A percentile compares a stretch with the other conserved stretches of the same genome.
phyloP scores from a whole-genome alignment of 768 basidiomycete genomes.

The Hericium alpestre region DNA sequence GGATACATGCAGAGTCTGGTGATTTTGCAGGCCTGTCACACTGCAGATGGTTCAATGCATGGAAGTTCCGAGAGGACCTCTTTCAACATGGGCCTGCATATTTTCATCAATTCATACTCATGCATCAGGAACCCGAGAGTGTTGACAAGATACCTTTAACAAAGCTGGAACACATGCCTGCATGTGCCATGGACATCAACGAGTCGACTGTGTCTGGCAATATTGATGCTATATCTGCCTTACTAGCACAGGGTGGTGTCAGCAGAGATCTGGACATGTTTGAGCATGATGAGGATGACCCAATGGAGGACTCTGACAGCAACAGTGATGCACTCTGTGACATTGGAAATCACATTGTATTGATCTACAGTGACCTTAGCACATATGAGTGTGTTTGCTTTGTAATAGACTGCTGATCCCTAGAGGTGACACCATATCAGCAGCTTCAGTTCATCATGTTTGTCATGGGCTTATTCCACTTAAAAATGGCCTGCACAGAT shows the following conservation, averaged over 20 bases:
- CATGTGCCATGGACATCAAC: neutral
- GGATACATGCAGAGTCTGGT: neutral
- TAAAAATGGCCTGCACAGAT: constrained; percentile 19
- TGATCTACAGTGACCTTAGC: neutral
- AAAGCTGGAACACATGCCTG: neutral
- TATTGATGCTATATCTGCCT: neutral
- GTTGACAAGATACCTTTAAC: neutral
- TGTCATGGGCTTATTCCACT: constrained; percentile 20
- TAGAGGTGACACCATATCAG: neutral
- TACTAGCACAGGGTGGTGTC: neutral
- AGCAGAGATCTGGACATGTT: neutral
- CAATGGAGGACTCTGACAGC: too few relatives aligned
- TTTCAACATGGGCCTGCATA: neutral
- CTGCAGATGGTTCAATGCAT: neutral
- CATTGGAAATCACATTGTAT: neutral
- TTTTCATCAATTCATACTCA: neutral
- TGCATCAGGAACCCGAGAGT: neutral
- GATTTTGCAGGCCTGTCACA: neutral
- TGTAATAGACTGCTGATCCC: neutral
- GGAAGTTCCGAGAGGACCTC: neutral
- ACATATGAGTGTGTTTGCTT: neutral
- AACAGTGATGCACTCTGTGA: neutral
- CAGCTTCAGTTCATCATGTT: constrained; percentile 1
- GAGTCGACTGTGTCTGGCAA: neutral
- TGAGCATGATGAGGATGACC: neutral